phyloP scores from a whole-genome alignment of 768 basidiomycete genomes.

The Suillus occidentalis region DNA sequence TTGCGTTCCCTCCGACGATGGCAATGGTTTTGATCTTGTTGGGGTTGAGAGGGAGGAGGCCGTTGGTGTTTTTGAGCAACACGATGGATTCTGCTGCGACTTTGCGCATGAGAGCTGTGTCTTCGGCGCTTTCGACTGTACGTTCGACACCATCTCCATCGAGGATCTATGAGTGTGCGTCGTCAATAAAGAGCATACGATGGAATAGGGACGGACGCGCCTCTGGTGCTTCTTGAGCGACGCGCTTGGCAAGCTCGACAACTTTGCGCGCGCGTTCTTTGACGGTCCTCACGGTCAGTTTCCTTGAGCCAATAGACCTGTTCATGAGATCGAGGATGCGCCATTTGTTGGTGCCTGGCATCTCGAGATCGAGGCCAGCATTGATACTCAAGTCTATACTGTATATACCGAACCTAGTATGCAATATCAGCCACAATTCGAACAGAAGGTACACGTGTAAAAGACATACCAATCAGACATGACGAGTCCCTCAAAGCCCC shows the following conservation, averaged over 20 bases:
- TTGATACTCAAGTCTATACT: conserved; percentile 63
- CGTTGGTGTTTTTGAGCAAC: conserved; percentile 66
- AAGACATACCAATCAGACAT: conserved; percentile 78
- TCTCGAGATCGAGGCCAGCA: conserved; percentile 79
- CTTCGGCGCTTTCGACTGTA: conserved; percentile 59
- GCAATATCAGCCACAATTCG: not conserved
- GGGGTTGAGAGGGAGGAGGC: conserved; percentile 38
- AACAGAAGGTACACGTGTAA: not conserved
- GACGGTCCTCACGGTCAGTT: conserved; percentile 62
- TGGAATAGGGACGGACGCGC: conserved; percentile 30
- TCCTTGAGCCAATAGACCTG: conserved; percentile 57
- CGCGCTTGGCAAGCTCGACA: conserved; percentile 68
- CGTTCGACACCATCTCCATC: conserved; percentile 71
- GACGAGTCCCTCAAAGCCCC: conserved; percentile 69
- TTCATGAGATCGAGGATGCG: conserved; percentile 67
- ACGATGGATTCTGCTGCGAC: conserved; percentile 74
- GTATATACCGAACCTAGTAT: conserved; percentile 67
- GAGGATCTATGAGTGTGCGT: conserved; percentile 44
- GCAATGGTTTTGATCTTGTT: conserved; percentile 63
- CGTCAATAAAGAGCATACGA: not conserved
- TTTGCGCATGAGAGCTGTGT: conserved; percentile 60
- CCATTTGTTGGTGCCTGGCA: conserved; percentile 80
- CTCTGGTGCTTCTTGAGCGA: conserved; percentile 65
- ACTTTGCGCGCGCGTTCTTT: conserved; percentile 68
- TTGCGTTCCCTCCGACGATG: conserved; percentile 68